Percentiles rank a stretch among this genome's conserved stretches.
Evolutionary conservation across 2,329 filamentous ascomycete species (phyloP).

Genomic region (Chrysoporthe cubensis): DNA sequence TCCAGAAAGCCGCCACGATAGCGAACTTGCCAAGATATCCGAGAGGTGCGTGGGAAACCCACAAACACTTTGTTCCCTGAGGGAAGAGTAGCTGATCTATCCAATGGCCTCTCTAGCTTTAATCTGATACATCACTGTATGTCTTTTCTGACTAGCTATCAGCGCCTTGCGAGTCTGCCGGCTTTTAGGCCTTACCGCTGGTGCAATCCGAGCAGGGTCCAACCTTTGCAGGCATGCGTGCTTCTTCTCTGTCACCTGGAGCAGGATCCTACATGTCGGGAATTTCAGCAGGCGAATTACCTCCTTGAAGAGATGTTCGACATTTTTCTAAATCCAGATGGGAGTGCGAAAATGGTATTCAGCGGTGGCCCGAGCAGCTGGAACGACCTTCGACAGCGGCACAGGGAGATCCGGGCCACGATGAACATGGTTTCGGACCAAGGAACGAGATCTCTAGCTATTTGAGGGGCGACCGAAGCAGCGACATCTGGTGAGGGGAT

Average conservation of each 20-base stretch:
- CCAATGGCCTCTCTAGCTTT: neutral
- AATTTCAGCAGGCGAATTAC: neutral
- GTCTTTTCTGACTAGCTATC: neutral
- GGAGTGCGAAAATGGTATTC: neutral
- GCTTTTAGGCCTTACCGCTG: conserved; percentile 1
- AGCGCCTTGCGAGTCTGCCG: neutral
- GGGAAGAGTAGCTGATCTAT: neutral
- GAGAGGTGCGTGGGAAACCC: neutral
- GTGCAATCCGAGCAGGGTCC: neutral
- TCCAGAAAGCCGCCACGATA: neutral
- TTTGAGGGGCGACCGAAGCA: neutral
- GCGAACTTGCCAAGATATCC: neutral
- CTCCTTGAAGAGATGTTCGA: neutral
- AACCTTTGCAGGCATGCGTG: neutral
- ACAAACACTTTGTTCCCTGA: neutral
- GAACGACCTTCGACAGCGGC: neutral
- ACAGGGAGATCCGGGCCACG: neutral
- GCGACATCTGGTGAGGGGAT: neutral
- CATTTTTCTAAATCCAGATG: neutral
- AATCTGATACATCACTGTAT: neutral
- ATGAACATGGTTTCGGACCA: neutral
- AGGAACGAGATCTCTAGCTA: neutral
- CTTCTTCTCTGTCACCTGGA: neutral
- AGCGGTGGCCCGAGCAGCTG: neutral
- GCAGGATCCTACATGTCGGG: neutral